Base-by-base conservation (phyloP, 2,329 filamentous ascomycete genomes). In the Ophiostoma montium region DNA sequence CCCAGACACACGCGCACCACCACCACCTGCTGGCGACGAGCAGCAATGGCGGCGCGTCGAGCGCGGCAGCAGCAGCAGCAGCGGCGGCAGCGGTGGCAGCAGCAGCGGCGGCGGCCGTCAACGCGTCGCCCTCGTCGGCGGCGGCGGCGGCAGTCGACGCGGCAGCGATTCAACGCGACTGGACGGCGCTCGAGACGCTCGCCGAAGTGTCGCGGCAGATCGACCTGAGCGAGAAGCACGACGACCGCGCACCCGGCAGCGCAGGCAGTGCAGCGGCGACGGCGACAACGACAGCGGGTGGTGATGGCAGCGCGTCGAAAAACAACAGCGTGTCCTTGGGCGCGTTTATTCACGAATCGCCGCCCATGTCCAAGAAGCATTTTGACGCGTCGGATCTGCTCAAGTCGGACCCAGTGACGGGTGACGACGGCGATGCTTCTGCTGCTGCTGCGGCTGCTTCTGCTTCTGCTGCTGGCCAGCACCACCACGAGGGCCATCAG, bases 151-250 rank as follows among this genome's bases (percentile, higher is more conserved):
- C 7, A n/a, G 58, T 62, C 42, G 64, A 67, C 19, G 59, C 70
- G 8, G 70, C 72, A 1, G 59, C 63, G 50, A 60, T 62, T 35
- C 62, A 64, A 49, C 63, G 64, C 56, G 78, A 79, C 55, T 86
- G 87, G 72, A 87, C 86, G 53, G 85, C 86, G 2, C 70, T 95
- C 35, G 86, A 94, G 61, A 88, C 88, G 5, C 71, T 95, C 19
- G 88, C 88, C 31, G 88, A 95, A 65, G 88, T 89, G 0, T 94
- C 88, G 46, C 76, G 86, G 46, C 85, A 86, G 62, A 77, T 92
- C 51, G 84, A 84, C 57, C 69, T 79, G 15, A 75, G 70, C 52
- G 74, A 80, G 58, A 79, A 78, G 59, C 74, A 71, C 47, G 74
- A 76, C 56, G 69, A 70, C 50, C 65, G 74, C 52, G 69, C 68